These are phyloP conservation scores for Trichoderma reesei DNA, from an alignment of 495 filamentous ascomycete genomes.

Conservation along the genomic window DNA sequence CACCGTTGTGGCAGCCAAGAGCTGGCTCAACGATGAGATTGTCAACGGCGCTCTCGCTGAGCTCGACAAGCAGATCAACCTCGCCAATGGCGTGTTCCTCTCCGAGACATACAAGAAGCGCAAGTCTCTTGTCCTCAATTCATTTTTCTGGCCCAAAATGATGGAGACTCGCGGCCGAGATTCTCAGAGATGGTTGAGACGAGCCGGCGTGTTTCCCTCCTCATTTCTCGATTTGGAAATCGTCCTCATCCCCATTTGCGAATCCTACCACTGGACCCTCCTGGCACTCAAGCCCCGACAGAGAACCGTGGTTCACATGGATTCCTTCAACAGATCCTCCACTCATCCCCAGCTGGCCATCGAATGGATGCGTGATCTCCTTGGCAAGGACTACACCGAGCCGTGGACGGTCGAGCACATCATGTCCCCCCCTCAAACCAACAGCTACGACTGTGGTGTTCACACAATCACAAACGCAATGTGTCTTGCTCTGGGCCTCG, in stretches of 20 bases:
- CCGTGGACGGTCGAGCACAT: slow-evolving; percentile 53
- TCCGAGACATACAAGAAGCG: slow-evolving; percentile 44
- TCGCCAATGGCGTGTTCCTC: slow-evolving; percentile 32
- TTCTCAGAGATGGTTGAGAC: slow-evolving; percentile 24
- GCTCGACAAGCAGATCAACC: slow-evolving; percentile 51
- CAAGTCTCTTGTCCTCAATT: slow-evolving; percentile 59
- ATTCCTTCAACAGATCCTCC: slow-evolving; percentile 45
- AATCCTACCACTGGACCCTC: slow-evolving; percentile 50
- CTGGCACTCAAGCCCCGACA: slow-evolving; percentile 56
- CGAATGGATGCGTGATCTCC: slow-evolving; percentile 47
- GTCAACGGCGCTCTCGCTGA: slow-evolving; percentile 59
- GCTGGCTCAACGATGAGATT: slow-evolving; percentile 79
- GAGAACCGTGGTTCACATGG: slow-evolving; percentile 61
- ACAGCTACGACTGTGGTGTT: slow-evolving; percentile 71
- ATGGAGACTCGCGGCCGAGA: slow-evolving; percentile 36
- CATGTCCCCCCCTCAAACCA: slow-evolving; percentile 48
- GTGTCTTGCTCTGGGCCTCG: slow-evolving; percentile 53
- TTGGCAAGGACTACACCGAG: slow-evolving; percentile 46
- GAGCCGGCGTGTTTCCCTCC: slow-evolving; percentile 22
- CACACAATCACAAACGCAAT: slow-evolving; percentile 69
- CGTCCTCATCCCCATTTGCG: slow-evolving; percentile 38
- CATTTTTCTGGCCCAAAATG: slow-evolving; percentile 59
- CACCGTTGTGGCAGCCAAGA: slow-evolving; percentile 39
- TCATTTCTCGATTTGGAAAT: slow-evolving; percentile 36
- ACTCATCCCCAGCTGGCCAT: slow-evolving; percentile 33